A percentile compares a stretch with the other conserved stretches of the same genome.
phyloP scores from a whole-genome alignment of 2,329 filamentous ascomycete species.

The Stemphylium vesicarium region DNA sequence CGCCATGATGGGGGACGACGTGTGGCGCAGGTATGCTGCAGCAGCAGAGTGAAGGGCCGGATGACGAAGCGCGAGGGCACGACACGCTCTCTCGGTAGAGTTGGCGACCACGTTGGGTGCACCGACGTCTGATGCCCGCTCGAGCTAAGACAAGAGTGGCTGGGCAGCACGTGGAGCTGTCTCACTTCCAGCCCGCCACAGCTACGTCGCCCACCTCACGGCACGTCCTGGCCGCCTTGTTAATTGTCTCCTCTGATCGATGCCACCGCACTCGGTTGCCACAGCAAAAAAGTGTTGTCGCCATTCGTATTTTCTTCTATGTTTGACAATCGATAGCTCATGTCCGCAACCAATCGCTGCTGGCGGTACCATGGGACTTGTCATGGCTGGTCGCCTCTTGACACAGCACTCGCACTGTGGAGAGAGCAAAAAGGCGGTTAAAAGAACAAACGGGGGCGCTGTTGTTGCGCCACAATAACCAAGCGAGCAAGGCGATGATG shows the following conservation, averaged over 20 bases:
- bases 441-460: neutral
- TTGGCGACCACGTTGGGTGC: conserved; percentile 21
- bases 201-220: neutral
- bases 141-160: conserved; percentile 18
- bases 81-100: conserved; percentile 19
- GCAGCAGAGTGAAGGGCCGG: conserved; percentile 20
- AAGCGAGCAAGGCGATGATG: neutral
- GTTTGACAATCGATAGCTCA: too few relatives aligned
- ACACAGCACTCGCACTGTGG: neutral
- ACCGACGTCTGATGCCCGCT: conserved; percentile 20
- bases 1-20: conserved; percentile 25
- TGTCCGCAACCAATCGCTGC: neutral
- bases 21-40: conserved; percentile 25
- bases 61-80: conserved; percentile 20
- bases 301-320: neutral
- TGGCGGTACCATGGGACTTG: neutral
- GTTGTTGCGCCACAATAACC: neutral
- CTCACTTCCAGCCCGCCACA: conserved; percentile 9
- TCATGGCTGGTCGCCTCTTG: conserved; percentile 8
- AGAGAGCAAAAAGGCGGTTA: neutral
- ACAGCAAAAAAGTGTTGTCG: neutral
- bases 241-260: neutral
- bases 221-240: neutral
- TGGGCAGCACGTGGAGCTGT: conserved; percentile 21
- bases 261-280: neutral